Conservation (phyloP, 768 basidiomycete species). For the Baorangia bicolor region DNA sequence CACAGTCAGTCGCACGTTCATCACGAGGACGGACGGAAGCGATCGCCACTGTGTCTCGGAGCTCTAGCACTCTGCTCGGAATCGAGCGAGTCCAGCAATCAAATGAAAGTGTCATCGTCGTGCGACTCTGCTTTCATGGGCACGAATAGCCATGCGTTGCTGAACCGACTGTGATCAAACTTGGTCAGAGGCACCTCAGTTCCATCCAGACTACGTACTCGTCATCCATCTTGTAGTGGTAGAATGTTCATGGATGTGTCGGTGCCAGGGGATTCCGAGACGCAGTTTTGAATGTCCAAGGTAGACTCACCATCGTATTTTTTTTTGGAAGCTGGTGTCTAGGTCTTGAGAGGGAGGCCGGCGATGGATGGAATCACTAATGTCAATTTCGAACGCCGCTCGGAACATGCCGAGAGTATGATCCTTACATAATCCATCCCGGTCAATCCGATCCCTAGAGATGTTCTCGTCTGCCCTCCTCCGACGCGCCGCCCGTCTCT, state of each 20-base stretch:
- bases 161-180: no score
- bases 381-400: conserved; percentile 13
- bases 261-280: conserved; percentile 39
- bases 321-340: conserved; percentile 39
- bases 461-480: conserved; percentile 1
- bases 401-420: conserved; percentile 25
- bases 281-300: conserved; percentile 13
- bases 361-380: not conserved
- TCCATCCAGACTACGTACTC: conserved; percentile 42
- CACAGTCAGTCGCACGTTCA: conserved; percentile 37
- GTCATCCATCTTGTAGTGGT: conserved; percentile 50
- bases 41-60: conserved; percentile 43
- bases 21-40: conserved; percentile 22
- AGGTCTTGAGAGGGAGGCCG: conserved; percentile 20
- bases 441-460: not conserved
- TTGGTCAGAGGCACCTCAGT: conserved; percentile 19
- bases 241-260: conserved; percentile 35
- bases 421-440: no score
- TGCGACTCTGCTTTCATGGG: conserved; percentile 35
- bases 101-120: no score
- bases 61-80: no score
- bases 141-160: conserved; percentile 7
- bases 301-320: conserved; percentile 50
- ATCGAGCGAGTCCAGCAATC: no score
- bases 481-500: no score